Evolutionary conservation across 139 green algal genomes (phyloP), one percentile per base, ranked within the genome.

Genomic region (Marvania coccoides): DNA sequence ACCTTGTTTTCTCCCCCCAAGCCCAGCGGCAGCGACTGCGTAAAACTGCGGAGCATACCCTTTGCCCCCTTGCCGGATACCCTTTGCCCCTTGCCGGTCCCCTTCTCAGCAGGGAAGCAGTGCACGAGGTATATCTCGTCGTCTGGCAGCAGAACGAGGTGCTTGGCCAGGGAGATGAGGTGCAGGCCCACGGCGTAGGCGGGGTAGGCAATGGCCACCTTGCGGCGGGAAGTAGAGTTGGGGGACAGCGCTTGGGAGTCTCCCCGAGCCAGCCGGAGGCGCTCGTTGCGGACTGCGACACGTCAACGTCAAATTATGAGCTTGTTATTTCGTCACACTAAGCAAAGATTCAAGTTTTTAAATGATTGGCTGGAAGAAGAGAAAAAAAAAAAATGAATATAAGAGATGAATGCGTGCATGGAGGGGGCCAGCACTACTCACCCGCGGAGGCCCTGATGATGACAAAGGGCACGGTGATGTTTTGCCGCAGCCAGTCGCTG

Each of bases 41-140:
- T 34, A 35, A 61, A 61, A 10, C 26, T 59, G 51, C 51, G 23
- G n/a, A 13, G 2, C 26, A 19, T 54, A 30, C 6, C 46, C 46
- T n/a, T n/a, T n/a, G n/a, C n/a, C n/a, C n/a, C n/a, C n/a, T n/a
- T n/a, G n/a, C n/a, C n/a, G n/a, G n/a, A n/a, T n/a, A n/a, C n/a
- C n/a, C n/a, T n/a, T n/a, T 51, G 42, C 19, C 42, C 42, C 19
- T 51, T 51, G 42, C 19, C 42, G 42, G 19, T 51, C 42, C 42
- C 33, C 31, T 72, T 68, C 26, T 66, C 55, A 14, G 54, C 36
- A 13, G 68, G 3, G 59, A 65, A 71, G n/a, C 36, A 46, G 59
- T 81, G 75, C n/a, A 68, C 48, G 15, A 85, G 29, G 59, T 69
- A 78, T 5, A 85, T 58, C 6, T 74, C 63, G 54, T 85, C 78